Conservation (phyloP, 345 rosid species). For the Citrus unshiu region DNA sequence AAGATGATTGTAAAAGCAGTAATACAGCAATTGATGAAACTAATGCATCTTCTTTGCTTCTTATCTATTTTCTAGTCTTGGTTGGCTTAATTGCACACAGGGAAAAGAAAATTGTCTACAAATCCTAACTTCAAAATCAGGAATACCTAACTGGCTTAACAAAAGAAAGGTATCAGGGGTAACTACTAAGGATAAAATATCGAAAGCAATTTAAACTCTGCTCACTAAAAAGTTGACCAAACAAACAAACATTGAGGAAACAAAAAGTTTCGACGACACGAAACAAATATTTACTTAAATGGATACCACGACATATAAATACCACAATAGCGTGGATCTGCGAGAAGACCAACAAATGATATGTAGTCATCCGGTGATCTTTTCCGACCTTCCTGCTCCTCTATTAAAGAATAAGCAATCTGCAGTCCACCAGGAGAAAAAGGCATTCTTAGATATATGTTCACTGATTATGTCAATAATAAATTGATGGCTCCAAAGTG, state of each 20-base stretch:
- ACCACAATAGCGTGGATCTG: slow-evolving; percentile 98
- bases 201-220: background rate
- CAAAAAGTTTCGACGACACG: slow-evolving; percentile 1
- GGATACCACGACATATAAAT: slow-evolving; percentile 42
- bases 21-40: background rate
- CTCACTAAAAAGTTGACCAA: slow-evolving; percentile 5
- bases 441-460: background rate
- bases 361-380: slow-evolving; percentile 68
- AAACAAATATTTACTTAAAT: slow-evolving; percentile 22
- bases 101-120: background rate
- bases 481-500: background rate
- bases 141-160: background rate
- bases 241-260: background rate
- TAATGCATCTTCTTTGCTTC: background rate
- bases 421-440: slow-evolving; percentile 15
- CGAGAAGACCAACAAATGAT: slow-evolving; percentile 93
- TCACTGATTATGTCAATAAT: background rate
- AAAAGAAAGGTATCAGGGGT: background rate
- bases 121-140: background rate
- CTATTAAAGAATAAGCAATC: slow-evolving; percentile 86
- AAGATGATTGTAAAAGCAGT: background rate
- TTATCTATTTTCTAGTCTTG: background rate
- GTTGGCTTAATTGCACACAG: background rate
- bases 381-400: slow-evolving; percentile 83
- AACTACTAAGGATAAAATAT: background rate